Conservation (phyloP, 345 rosid species). For the Zanthoxylum bungeanum region DNA sequence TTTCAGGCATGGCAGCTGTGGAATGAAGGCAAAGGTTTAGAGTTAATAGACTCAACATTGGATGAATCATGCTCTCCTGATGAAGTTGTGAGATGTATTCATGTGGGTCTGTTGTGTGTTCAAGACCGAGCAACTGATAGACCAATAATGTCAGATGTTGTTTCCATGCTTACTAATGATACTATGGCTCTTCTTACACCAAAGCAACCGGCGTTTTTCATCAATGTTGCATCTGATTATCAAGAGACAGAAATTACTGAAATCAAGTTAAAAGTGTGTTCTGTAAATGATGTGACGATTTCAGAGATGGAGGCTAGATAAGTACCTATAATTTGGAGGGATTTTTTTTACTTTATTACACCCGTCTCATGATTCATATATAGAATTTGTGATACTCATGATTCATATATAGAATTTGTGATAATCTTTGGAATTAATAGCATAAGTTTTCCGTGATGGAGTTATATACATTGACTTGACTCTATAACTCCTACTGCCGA, state of each 20-base stretch:
- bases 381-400: too few species aligned
- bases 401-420: too few species aligned
- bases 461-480: too few species aligned
- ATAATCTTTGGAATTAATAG: too few species aligned
- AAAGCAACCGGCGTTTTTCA: neutral
- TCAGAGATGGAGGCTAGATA: constrained; percentile 18
- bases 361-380: too few species aligned
- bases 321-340: neutral
- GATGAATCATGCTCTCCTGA: neutral
- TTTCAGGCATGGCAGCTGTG: constrained; percentile 19
- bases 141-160: constrained; percentile 22
- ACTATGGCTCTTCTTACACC: constrained; percentile 10
- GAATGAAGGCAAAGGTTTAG: constrained; percentile 8
- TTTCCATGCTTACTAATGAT: constrained; percentile 11
- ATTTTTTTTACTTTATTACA: too few species aligned
- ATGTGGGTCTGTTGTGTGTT: constrained; percentile 15
- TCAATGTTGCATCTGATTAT: neutral
- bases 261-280: neutral
- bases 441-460: too few species aligned
- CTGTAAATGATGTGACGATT: constrained; percentile 14
- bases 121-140: constrained; percentile 20
- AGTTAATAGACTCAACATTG: constrained; percentile 12
- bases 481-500: too few species aligned
- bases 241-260: neutral
- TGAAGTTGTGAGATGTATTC: constrained; percentile 1